Evolutionary conservation across 106 monocot species (phyloP), one percentile per base, ranked within the genome.

Genomic region (Dendrobium officinale): DNA sequence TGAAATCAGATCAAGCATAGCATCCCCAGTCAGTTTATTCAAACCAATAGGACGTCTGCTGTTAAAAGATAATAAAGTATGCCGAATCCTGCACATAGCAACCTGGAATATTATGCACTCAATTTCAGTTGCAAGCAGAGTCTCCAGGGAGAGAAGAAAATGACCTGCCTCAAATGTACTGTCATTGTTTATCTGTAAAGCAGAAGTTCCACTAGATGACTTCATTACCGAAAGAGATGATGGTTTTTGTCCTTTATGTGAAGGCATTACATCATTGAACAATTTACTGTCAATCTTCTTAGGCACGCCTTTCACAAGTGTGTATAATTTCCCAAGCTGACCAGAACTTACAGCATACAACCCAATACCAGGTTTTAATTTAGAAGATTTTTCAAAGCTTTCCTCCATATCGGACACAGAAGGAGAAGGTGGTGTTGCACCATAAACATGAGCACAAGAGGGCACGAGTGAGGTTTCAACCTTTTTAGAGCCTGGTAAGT

Each of bases 101-200:
- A 94, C 94, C 84, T 95, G 97, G 81, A 89, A 88, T 89, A 90
- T 91, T 42, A 89, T 79, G 77, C 97, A 98, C 79, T 98, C 97
- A 49, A 90, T 78, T 61, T 95, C 92, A 31, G 94, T 94, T 74
- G 94, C 92, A 86, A 98, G 89, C 55, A 84, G 72, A 55, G 89
- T 89, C 81, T 89, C 94, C 22, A 75, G 42, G 44, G 94, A 85
- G 9, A 92, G 26, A 24, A 97, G 81, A 24, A 89, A 79, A 75
- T 85, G 51, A 13, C 86, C 89, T 22, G 85, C 73, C 83, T 92
- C 91, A 20, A 88, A 56, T 42, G 78, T 85, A 72, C 72, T 84
- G 17, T 85, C 91, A 78, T 47, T 86, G 75, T 89, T 92, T 76
- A 77, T 94, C 64, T 67, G 90, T 24, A 79, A 41, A 78, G 64